Base-by-base conservation (phyloP, 257 asterid genomes). In the Solanum raphanifolium region DNA sequence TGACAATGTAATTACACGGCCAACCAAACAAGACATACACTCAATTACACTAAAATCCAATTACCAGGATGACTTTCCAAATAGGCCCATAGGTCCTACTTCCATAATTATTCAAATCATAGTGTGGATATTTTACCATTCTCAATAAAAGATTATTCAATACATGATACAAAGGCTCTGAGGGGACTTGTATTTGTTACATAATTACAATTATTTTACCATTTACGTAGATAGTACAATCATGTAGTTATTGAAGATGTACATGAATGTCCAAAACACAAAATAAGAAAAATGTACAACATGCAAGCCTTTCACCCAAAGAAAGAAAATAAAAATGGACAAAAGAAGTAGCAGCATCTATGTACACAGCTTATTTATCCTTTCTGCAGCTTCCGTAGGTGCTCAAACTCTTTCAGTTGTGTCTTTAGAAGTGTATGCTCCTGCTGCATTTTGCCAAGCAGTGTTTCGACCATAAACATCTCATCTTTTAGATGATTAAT, bases 401-500 rank as follows among this genome's bases (percentile, higher is more conserved):
- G 88, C 93, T 96, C 99, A 78, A 94, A 88, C 29, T 96, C 96
- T 83, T 87, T 87, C 89, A 96, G 65, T 71, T 94, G 94, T 4
- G 86, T 90, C 89, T 93, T 92, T n/a, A 96, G 93, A 25, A 89
- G 92, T n/a, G 93, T 86, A 82, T 94, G 93, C 87, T 96, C 97
- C 35, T 86, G 86, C 89, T 90, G 95, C 98, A 96, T 89, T 90
- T 92, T 95, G 85, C 92, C 94, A 84, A 96, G 94, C 87, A 92
- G 46, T 18, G 90, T 92, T 90, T 92, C 98, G 10, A 94, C 90
- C 88, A 94, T 90, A 84, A 90, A 91, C 98, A 96, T 90, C 96
- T 96, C 98, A 84, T 94, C 98, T 89, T 92, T 94, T 79, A 95
- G 94, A 89, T 93, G 91, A 86, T 86, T 92, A 12, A 96, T 89